Percentiles rank a stretch among this genome's conserved stretches.
These are phyloP conservation scores for Scytalidium lignicola DNA, from an alignment of 2,329 filamentous ascomycete genomes.

Conservation along the genomic window DNA sequence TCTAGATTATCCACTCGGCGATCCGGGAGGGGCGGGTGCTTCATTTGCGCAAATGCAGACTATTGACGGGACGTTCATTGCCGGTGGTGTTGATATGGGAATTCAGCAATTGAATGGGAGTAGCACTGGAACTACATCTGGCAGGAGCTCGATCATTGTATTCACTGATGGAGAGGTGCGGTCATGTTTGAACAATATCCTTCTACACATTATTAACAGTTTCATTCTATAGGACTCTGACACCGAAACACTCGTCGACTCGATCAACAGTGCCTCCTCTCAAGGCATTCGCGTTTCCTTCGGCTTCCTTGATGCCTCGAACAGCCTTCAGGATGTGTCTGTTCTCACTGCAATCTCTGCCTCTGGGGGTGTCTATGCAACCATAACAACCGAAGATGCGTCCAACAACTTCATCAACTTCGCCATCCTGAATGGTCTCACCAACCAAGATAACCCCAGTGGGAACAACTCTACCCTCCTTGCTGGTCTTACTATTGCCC, in stretches of 20 bases:
- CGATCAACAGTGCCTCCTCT: slow-evolving; percentile 15
- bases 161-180: slow-evolving; percentile 18
- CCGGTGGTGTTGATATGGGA: slow-evolving; percentile 14
- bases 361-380: slow-evolving; percentile 20
- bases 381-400: slow-evolving; percentile 15
- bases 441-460: slow-evolving; percentile 18
- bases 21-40: slow-evolving; percentile 10
- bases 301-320: slow-evolving; percentile 17
- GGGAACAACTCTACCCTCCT: slow-evolving; percentile 17
- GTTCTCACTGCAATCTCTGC: slow-evolving; percentile 9
- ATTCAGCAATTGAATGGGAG: slow-evolving; percentile 10
- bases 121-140: slow-evolving; percentile 12
- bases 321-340: slow-evolving; percentile 8
- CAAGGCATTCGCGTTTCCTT: slow-evolving; percentile 23
- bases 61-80: slow-evolving; percentile 9
- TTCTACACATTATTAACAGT: not conserved
- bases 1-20: slow-evolving; percentile 11
- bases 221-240: slow-evolving; percentile 4
- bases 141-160: slow-evolving; percentile 19
- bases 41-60: slow-evolving; percentile 4
- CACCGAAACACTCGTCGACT: slow-evolving; percentile 10
- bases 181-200: slow-evolving; percentile 1
- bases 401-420: slow-evolving; percentile 21
- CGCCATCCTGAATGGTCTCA: slow-evolving; percentile 20
- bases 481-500: slow-evolving; percentile 16